phyloP scores from a whole-genome alignment of 2,329 filamentous ascomycete genomes.

The Periconia macrospinosa region DNA sequence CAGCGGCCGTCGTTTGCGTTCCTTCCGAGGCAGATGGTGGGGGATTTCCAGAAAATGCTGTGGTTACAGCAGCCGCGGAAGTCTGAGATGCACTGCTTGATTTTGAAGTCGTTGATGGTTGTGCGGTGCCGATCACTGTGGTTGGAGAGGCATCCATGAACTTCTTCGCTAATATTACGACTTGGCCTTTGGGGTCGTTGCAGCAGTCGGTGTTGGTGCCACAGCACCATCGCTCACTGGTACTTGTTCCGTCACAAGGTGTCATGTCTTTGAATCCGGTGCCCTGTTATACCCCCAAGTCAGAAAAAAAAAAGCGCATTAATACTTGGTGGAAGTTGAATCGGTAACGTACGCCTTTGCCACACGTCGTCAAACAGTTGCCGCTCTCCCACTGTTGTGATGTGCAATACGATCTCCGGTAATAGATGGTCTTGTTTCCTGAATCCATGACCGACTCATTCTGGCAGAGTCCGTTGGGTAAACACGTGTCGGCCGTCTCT shows the following conservation, averaged over 20 bases:
- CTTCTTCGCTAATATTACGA: neutral
- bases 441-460: neutral
- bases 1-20: neutral
- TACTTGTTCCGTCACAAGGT: conserved; percentile 1
- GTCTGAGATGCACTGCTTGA: neutral
- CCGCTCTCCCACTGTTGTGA: conserved; percentile 1
- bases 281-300: neutral
- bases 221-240: conserved; percentile 1
- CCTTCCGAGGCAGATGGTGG: neutral
- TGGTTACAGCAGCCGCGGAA: neutral
- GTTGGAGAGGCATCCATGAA: neutral
- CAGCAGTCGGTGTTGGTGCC: conserved; percentile 1
- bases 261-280: conserved; percentile 1
- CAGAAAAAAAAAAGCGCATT: neutral
- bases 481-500: neutral
- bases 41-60: no score
- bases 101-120: neutral
- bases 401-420: conserved; percentile 1
- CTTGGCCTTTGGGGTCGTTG: neutral
- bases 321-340: neutral
- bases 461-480: conserved; percentile 5
- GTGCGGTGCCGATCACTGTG: neutral
- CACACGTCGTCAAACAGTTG: conserved; percentile 2
- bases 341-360: neutral
- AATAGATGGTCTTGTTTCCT: neutral